phyloP scores from a whole-genome alignment of 1,284 basidiomycete species.

The Neolentinus lepideus region DNA sequence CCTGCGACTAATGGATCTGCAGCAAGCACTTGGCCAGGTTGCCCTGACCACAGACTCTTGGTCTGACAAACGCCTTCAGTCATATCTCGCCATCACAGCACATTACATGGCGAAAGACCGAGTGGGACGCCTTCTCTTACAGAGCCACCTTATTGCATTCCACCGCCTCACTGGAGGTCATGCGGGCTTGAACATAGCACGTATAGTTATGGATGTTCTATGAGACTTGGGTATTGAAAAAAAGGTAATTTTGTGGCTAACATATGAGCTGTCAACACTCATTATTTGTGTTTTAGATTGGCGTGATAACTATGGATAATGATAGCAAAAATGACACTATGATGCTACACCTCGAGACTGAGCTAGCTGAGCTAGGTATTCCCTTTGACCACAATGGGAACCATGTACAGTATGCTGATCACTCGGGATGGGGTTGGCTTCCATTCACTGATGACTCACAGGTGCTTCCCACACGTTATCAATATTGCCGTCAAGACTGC shows the following conservation, averaged over 20 bases:
- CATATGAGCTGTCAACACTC: not conserved
- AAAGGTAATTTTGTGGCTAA: slow-evolving; percentile 9
- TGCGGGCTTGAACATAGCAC: slow-evolving; percentile 11
- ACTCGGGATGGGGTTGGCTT: not conserved
- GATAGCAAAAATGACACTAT: slow-evolving; percentile 18
- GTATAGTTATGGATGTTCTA: slow-evolving; percentile 7
- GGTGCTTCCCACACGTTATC: slow-evolving; percentile 26
- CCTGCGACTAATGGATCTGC: not conserved
- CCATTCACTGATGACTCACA: slow-evolving; percentile 5
- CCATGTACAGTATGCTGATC: slow-evolving; percentile 12
- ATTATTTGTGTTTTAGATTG: slow-evolving; percentile 8
- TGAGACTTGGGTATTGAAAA: slow-evolving; percentile 6
- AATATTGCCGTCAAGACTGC: slow-evolving; percentile 23
- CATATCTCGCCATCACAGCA: slow-evolving; percentile 13
- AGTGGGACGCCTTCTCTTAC: slow-evolving; percentile 4
- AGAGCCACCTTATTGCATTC: slow-evolving; percentile 11
- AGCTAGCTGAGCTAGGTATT: slow-evolving; percentile 11
- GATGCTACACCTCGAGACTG: slow-evolving; percentile 12
- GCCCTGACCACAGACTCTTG: slow-evolving; percentile 15
- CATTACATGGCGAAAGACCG: slow-evolving; percentile 9
- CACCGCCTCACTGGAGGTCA: slow-evolving; percentile 9
- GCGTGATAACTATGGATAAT: slow-evolving; percentile 16
- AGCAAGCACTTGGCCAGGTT: slow-evolving; percentile 10
- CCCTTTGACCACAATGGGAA: slow-evolving; percentile 17
- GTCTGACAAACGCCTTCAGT: slow-evolving; percentile 3